Conservation (phyloP, 1,284 basidiomycete species). For the Sporisorium iseilematis-ciliati region DNA sequence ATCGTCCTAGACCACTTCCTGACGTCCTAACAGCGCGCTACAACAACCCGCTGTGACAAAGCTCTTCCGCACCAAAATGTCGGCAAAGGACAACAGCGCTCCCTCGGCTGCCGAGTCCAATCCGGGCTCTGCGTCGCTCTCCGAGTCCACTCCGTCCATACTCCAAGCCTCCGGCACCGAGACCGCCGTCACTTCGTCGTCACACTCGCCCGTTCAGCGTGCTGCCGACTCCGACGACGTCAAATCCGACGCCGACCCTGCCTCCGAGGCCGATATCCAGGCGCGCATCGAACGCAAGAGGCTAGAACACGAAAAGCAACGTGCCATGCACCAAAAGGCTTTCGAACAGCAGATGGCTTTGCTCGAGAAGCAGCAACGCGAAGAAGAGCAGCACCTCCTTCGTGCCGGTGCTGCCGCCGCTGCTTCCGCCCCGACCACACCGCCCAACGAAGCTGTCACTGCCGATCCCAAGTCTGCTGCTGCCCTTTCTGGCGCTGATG, state of each 20-base stretch:
- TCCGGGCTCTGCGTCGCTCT: conserved; percentile 40
- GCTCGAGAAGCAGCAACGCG: conserved; percentile 56
- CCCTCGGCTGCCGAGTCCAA: conserved; percentile 28
- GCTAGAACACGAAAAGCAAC: conserved; percentile 59
- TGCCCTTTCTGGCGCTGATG: conserved; percentile 21
- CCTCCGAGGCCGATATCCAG: conserved; percentile 41
- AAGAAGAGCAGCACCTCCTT: conserved; percentile 55
- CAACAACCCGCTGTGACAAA: neutral
- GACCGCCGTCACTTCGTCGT: conserved; percentile 34
- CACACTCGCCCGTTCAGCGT: conserved; percentile 20
- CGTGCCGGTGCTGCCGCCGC: conserved; percentile 16
- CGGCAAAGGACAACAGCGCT: conserved; percentile 17
- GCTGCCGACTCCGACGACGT: conserved; percentile 21
- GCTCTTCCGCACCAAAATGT: conserved; percentile 14
- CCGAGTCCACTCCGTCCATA: conserved; percentile 48
- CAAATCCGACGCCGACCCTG: conserved; percentile 4
- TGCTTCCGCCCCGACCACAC: conserved; percentile 52
- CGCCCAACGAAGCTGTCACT: conserved; percentile 29
- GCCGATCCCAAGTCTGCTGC: conserved; percentile 28
- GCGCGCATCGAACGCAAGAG: conserved; percentile 58
- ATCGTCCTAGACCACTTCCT: neutral
- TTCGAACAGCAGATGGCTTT: conserved; percentile 61
- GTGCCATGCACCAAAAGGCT: conserved; percentile 55
- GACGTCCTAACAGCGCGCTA: neutral
- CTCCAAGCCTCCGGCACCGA: conserved; percentile 22